Evolutionary conservation across 192 early-diverging fungal species (phyloP), one percentile per base, ranked within the genome.

Genomic region (Phycomyces nitens): DNA sequence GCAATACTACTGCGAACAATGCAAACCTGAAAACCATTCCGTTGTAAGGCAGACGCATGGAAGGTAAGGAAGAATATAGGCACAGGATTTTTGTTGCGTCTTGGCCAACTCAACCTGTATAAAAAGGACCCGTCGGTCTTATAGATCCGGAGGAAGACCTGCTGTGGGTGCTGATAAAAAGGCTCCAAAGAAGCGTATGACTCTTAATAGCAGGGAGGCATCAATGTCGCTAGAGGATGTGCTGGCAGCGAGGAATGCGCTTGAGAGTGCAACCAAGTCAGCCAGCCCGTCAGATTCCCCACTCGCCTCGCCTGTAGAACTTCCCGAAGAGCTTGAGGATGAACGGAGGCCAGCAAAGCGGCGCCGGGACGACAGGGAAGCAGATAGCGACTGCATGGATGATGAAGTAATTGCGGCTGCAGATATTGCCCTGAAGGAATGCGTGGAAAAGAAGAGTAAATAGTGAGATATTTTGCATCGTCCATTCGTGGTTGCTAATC

Each of bases 1-100:
- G 61, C 84, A 94, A 60, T 97, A 97, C 75, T 97, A 89, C 56
- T 97, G 95, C 77, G 94, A 97, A 60, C 83, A 86, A 44, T 97
- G 95, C 73, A 82, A 79, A 11, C 93, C 94, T n/a, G 79, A 85
- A 55, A 81, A 92, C 60, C 92, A 94, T 66, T 81, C 85, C 0
- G 83, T 86, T 67, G 75, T 85, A 51, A 68, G 72, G 50, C 44
- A 67, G 16, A 52, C 66, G 9, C 73, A 78, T 56, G 67, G 68
- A 61, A 65, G 72, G 77, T 78, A 69, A 75, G 73, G 59, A 34
- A 60, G 1, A 34, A 39, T 22, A 1, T 21, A 66, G 65, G 64
- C 34, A 34, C 2, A 34, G 29, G 29, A 5, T 27, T 58, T 7
- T 51, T 70, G 29, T 60, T 65, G 26, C 44, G n/a, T n/a, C n/a